Evolutionary conservation across 495 filamentous ascomycete species (phyloP), one percentile per base, ranked within the genome.

Genomic region (Cryomyces minteri): DNA sequence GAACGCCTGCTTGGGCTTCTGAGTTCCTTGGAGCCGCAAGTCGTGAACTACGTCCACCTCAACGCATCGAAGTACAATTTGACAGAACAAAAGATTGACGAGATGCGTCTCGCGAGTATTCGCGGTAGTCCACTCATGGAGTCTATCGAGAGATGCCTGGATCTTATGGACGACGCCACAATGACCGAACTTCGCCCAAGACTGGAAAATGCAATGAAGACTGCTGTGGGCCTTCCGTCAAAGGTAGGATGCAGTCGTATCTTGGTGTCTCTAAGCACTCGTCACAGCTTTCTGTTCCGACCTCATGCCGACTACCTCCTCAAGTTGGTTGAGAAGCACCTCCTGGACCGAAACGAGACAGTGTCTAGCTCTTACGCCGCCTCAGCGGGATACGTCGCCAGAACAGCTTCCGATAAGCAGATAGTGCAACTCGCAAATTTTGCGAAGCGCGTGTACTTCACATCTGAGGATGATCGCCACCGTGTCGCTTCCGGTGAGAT

Each of bases 101-200:
- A 82, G 54, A 72, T 80, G 58, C 74, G 90, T 43, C 71, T 85
- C 32, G 74, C 68, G n/a, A 77, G 72, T 54, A 82, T 93, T 14
- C 80, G 84, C 30, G 72, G 71, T 8, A 90, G 83, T n/a, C 88
- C 90, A 1, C 78, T 96, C 58, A 87, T 84, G 65, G 90, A 95
- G 61, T 86, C 86, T 18, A 84, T 95, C 53, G 86, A 94, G 47
- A 73, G 85, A 54, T 86, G 84, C 58, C 66, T 98, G 31, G 84
- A 94, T 51, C 74, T 77, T n/a, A 65, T 92, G 5, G 86, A 98
- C 56, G 77, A 76, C 4, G 58, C 62, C 10, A 78, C 79, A 30
- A 86, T 94, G 72, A 67, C 70, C 50, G 68, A 77, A 25, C 65
- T 94, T n/a, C 71, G 80, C 7, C 73, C 74, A 9, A 69, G 62